These are phyloP conservation scores for Aspergillus pseudonomiae DNA, from an alignment of 2,329 filamentous ascomycete species.

Conservation along the genomic window DNA sequence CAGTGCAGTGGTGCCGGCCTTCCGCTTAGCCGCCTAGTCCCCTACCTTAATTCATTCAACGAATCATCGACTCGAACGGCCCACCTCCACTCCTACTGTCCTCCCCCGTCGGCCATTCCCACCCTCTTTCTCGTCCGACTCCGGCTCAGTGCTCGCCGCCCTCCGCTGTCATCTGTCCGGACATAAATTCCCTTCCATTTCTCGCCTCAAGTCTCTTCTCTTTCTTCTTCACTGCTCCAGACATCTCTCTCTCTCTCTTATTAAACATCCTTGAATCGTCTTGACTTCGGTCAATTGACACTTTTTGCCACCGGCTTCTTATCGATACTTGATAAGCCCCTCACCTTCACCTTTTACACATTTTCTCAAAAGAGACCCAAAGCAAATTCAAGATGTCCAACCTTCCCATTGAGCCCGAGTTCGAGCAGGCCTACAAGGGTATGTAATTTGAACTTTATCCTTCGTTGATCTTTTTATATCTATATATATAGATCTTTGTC, in stretches of 20 bases:
- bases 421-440: conserved; percentile 98
- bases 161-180: conserved; percentile 11
- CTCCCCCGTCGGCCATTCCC: conserved; percentile 19
- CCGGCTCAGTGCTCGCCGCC: conserved; percentile 27
- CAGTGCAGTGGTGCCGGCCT: conserved; percentile 18
- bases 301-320: conserved; percentile 11
- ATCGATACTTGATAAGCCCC: conserved; percentile 12
- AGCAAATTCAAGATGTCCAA: conserved; percentile 68
- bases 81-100: conserved; percentile 11
- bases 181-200: conserved; percentile 14
- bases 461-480: neutral
- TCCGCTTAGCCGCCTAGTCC: conserved; percentile 10
- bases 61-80: neutral
- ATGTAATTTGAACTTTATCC: conserved; percentile 34
- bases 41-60: neutral
- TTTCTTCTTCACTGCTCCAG: conserved; percentile 18
- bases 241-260: conserved; percentile 16
- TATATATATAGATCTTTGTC: neutral
- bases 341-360: conserved; percentile 2
- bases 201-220: conserved; percentile 14
- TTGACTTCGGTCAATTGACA: conserved; percentile 5
- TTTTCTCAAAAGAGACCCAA: neutral
- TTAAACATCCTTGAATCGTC: conserved; percentile 12
- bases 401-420: conserved; percentile 88
- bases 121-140: conserved; percentile 34